phyloP scores from a whole-genome alignment of 768 basidiomycete species.

The Mycena amicta region DNA sequence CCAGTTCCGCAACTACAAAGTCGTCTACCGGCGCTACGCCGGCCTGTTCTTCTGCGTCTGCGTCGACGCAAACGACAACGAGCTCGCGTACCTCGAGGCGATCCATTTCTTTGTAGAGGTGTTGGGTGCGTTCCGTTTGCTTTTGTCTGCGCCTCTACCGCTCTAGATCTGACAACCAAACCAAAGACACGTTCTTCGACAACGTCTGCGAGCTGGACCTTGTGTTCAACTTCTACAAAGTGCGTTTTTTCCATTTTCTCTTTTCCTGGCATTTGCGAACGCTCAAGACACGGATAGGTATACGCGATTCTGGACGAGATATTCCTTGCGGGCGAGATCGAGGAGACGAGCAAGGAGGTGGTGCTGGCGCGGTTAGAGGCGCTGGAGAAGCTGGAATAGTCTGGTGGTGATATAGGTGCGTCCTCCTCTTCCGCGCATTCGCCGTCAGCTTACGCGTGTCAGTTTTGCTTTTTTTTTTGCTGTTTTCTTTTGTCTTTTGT shows the following conservation, averaged over 20 bases:
- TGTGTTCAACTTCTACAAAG: conserved; percentile 99
- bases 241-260: conserved; percentile 37
- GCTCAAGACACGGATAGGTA: too few species aligned
- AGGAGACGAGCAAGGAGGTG: conserved; percentile 97
- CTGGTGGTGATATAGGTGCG: too few species aligned
- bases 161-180: conserved; percentile 1
- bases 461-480: too few species aligned
- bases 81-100: conserved; percentile 94
- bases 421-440: too few species aligned
- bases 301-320: conserved; percentile 98
- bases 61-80: conserved; percentile 98
- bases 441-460: too few species aligned
- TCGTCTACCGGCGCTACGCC: conserved; percentile 95
- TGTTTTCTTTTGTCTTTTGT: too few species aligned
- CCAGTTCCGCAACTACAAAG: conserved; percentile 97
- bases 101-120: conserved; percentile 99
- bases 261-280: too few species aligned
- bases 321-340: conserved; percentile 96
- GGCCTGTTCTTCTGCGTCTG: conserved; percentile 98
- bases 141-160: conserved; percentile 5
- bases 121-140: conserved; percentile 61
- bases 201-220: conserved; percentile 98
- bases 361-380: conserved; percentile 89
- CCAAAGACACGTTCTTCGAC: conserved; percentile 92
- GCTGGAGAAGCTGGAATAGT: conserved; percentile 88